Conservation (phyloP, 192 early-diverging fungal species). For the Pilobolus umbonatus region DNA sequence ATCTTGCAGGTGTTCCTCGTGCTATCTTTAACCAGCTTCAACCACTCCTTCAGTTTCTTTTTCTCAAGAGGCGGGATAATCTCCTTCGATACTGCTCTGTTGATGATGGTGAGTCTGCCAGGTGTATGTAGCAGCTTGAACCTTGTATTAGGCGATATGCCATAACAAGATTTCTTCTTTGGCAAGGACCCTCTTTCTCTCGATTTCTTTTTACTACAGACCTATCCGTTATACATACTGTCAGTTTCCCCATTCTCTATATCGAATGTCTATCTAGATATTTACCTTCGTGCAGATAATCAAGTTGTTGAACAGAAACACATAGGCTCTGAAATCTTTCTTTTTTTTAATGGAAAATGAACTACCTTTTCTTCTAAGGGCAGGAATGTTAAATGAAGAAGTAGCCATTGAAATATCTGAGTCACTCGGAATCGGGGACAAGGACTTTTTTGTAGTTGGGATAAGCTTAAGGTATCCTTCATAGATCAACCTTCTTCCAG, state of each 20-base stretch:
- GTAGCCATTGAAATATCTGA: neutral
- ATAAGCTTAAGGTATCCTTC: conserved; percentile 19
- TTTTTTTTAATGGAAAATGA: conserved; percentile 7
- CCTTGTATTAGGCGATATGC: neutral
- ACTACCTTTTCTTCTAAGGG: neutral
- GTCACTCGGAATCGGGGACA: neutral
- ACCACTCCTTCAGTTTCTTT: neutral
- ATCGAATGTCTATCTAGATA: neutral
- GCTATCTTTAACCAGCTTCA: neutral
- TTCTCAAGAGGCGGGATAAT: neutral
- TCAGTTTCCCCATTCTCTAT: neutral
- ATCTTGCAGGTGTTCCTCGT: neutral
- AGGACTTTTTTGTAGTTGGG: neutral
- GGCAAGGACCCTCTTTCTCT: neutral
- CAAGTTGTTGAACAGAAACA: conserved; percentile 26
- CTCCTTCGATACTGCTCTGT: conserved; percentile 1
- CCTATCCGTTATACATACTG: neutral
- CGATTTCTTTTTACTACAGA: too few species aligned
- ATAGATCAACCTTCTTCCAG: conserved; percentile 16
- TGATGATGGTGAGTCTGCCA: conserved; percentile 11
- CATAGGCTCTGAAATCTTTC: conserved; percentile 7
- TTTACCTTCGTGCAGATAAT: conserved; percentile 24
- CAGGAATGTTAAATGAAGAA: neutral
- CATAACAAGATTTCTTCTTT: conserved; percentile 5
- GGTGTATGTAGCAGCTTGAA: conserved; percentile 16